Conservation (phyloP, 2,329 filamentous ascomycete genomes). For the Rutstroemia sp. region DNA sequence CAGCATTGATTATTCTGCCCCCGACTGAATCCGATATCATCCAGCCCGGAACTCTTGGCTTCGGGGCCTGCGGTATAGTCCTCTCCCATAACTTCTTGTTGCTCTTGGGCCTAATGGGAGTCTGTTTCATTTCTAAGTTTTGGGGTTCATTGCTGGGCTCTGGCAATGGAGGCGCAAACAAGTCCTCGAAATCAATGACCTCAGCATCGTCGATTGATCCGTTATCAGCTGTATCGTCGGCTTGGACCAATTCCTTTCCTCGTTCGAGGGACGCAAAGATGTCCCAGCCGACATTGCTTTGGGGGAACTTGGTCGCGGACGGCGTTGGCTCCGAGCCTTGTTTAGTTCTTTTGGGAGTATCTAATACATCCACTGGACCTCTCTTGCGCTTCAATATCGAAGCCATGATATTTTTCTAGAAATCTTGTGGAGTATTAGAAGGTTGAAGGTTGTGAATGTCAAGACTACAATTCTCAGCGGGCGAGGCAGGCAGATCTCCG, state of each 20-base stretch:
- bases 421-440: constrained; percentile 19
- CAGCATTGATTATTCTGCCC: constrained; percentile 56
- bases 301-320: background rate
- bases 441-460: constrained; percentile 8
- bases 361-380: constrained; percentile 24
- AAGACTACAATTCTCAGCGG: background rate
- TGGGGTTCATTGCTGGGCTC: background rate
- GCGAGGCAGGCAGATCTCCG: background rate
- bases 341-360: constrained; percentile 26
- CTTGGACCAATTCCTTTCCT: constrained; percentile 14
- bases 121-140: background rate
- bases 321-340: constrained; percentile 9
- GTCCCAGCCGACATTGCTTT: constrained; percentile 21
- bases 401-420: constrained; percentile 29
- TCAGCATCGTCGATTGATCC: background rate
- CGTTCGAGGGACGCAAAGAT: constrained; percentile 20
- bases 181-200: constrained; percentile 12
- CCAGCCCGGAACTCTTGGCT: constrained; percentile 36
- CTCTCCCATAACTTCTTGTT: constrained; percentile 8
- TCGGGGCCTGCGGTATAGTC: constrained; percentile 1
- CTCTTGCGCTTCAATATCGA: constrained; percentile 31
- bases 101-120: background rate
- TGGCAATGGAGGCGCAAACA: constrained; percentile 9
- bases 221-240: constrained; percentile 19
- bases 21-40: constrained; percentile 57